phyloP scores from a whole-genome alignment of 1,139 yeast genomes.

The Yamadazyma jaroonii region DNA sequence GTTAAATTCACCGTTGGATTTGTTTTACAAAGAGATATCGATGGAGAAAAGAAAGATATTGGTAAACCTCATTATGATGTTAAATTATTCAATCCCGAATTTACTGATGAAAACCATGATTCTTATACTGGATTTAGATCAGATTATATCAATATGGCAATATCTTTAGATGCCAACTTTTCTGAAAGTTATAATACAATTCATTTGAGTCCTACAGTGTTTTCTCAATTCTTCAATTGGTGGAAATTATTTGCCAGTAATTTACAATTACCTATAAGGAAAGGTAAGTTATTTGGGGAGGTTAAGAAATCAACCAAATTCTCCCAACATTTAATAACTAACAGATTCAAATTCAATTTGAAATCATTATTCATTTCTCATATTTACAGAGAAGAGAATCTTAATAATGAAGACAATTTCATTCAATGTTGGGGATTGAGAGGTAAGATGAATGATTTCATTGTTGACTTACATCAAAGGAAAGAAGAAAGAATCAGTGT shows the following conservation, averaged over 20 bases:
- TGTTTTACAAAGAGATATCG: slow-evolving; percentile 46
- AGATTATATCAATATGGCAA: slow-evolving; percentile 41
- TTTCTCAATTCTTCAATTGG: slow-evolving; percentile 42
- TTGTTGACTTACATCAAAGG: slow-evolving; percentile 46
- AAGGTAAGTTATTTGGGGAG: slow-evolving; percentile 41
- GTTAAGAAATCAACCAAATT: slow-evolving; percentile 33
- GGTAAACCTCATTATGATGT: slow-evolving; percentile 74
- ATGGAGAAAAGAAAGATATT: slow-evolving; percentile 30
- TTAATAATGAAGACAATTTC: slow-evolving; percentile 20
- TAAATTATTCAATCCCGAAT: slow-evolving; percentile 60
- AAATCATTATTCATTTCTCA: slow-evolving; percentile 41
- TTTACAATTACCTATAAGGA: slow-evolving; percentile 40
- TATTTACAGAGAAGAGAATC: slow-evolving; percentile 30
- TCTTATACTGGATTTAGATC: slow-evolving; percentile 41
- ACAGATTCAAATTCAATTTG: slow-evolving; percentile 40
- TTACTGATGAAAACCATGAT: slow-evolving; percentile 40
- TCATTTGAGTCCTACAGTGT: slow-evolving; percentile 39
- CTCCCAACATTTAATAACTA: slow-evolving; percentile 41
- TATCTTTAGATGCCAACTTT: slow-evolving; percentile 54
- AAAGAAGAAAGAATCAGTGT: slow-evolving; percentile 35
- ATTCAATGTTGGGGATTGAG: slow-evolving; percentile 40
- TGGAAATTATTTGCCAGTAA: slow-evolving; percentile 46
- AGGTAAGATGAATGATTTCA: slow-evolving; percentile 39
- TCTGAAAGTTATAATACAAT: slow-evolving; percentile 40
- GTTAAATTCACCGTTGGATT: slow-evolving; percentile 58